Base-by-base conservation (phyloP, 1,284 basidiomycete genomes). In the Afroboletus lepidellus region DNA sequence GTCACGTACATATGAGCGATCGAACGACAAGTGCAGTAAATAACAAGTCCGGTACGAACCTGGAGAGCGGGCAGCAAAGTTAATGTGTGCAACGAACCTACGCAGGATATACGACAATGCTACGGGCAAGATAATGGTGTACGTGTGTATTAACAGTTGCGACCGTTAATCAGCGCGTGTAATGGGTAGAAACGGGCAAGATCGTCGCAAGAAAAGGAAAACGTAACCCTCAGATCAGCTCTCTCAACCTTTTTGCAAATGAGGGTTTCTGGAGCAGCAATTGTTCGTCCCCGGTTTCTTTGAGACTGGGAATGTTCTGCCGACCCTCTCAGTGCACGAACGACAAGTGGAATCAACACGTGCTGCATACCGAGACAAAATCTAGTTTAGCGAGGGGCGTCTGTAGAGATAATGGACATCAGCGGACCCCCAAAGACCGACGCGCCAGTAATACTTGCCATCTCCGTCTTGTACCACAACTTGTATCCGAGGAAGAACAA, bases 391-490 rank as follows among this genome's bases (percentile, higher is more conserved):
- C 39, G 24, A 59, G 58, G 20, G 58, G 51, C 27, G 18, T 3
- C 57, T 59, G 34, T 39, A 8, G 8, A 37, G 11, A 23, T 45
- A 45, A 5, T 5, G 23, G 20, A 2, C 1, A 43, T 48, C 21
- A 51, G 42, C 4, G 8, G 1, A 3, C 3, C 11, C 9, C 3
- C 6, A n/a, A 24, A 12, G 20, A 13, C 37, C 5, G 37, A 38
- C 1, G 13, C 5, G 8, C n/a, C 30, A n/a, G 12, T 11, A 21
- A 50, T 46, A 36, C 64, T 61, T 32, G 65, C 62, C 20, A 77
- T 60, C 45, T 74, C 74, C 5, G 81, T 83, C 60, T 74, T 75
- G 70, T 81, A 81, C 79, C 65, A 65, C 58, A 51, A 78, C 42
- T 74, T 85, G 80, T 77, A 63, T 20, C 57, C 52, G 4, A 60